Evolutionary conservation across 768 basidiomycete species (phyloP).

Genomic region (Tubosaeta sp.): DNA sequence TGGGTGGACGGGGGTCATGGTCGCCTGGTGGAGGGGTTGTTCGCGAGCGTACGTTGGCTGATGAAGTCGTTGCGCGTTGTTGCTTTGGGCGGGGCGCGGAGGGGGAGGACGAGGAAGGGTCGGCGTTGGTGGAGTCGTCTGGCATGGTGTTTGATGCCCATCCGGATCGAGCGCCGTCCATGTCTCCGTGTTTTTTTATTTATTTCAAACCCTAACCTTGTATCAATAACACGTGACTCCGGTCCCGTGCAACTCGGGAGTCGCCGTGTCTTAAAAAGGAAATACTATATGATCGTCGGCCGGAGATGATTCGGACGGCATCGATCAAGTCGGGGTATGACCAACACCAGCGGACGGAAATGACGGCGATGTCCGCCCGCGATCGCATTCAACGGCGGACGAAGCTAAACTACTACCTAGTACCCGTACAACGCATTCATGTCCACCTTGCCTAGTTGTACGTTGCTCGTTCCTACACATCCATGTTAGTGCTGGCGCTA

Average conservation of each 20-base stretch:
- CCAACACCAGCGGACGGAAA: conserved; percentile 11
- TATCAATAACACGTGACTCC: conserved; percentile 15
- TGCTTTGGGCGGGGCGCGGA: conserved; percentile 17
- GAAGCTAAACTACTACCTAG: background rate
- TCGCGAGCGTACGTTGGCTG: conserved; percentile 43
- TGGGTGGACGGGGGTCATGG: conserved; percentile 60
- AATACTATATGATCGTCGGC: background rate
- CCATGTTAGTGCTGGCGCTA: background rate
- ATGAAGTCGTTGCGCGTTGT: conserved; percentile 16
- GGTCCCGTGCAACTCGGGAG: conserved; percentile 5
- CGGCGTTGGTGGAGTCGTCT: conserved; percentile 24
- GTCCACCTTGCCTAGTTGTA: conserved; percentile 16
- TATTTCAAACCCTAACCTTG: conserved; percentile 26
- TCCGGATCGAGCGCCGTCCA: conserved; percentile 25
- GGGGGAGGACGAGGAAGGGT: conserved; percentile 12
- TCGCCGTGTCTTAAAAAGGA: background rate
- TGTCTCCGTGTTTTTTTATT: conserved; percentile 10
- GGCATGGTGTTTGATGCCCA: conserved; percentile 27
- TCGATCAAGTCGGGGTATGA: conserved; percentile 3
- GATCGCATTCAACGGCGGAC: conserved; percentile 8
- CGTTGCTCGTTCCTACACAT: conserved; percentile 22
- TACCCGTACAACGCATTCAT: conserved; percentile 19
- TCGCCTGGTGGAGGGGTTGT: conserved; percentile 47
- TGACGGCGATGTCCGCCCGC: conserved; percentile 11
- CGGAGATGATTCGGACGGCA: background rate